Conservation (phyloP, 1,284 basidiomycete genomes). For the Phellinidium pouzarii region DNA sequence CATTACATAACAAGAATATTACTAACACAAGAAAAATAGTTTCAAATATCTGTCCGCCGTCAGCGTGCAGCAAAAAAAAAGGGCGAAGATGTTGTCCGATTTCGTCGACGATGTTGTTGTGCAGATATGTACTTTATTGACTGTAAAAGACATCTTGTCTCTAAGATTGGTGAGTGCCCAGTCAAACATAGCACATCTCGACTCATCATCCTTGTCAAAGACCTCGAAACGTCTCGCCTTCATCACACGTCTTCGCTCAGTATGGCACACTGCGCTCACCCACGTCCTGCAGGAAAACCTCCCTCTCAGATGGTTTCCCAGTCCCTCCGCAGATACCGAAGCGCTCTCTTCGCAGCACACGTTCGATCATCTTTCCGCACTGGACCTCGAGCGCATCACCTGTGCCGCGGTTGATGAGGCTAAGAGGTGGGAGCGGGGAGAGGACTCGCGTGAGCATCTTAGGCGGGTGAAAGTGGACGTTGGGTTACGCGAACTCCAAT, state of each 20-base stretch:
- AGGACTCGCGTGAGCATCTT: background rate
- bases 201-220: constrained; percentile 28
- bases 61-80: too few species aligned
- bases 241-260: constrained; percentile 38
- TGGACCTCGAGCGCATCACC: constrained; percentile 38
- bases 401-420: constrained; percentile 35
- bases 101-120: constrained; percentile 16
- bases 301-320: constrained; percentile 40
- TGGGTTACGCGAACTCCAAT: constrained; percentile 37
- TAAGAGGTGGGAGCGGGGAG: constrained; percentile 37
- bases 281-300: constrained; percentile 25
- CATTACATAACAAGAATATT: too few species aligned
- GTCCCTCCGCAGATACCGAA: constrained; percentile 32
- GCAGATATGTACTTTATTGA: constrained; percentile 4
- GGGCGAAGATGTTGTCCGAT: constrained; percentile 4
- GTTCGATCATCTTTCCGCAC: constrained; percentile 30
- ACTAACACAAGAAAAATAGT: too few species aligned
- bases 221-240: constrained; percentile 38
- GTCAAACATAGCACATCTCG: too few species aligned
- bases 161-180: constrained; percentile 10
- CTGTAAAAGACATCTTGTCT: constrained; percentile 11
- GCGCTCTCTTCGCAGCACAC: background rate
- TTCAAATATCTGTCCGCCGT: too few species aligned
- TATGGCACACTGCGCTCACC: constrained; percentile 45
- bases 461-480: background rate